These are phyloP conservation scores for Vitis hybrid DNA, from an alignment of 177 flowering plant species.

Conservation along the genomic window DNA sequence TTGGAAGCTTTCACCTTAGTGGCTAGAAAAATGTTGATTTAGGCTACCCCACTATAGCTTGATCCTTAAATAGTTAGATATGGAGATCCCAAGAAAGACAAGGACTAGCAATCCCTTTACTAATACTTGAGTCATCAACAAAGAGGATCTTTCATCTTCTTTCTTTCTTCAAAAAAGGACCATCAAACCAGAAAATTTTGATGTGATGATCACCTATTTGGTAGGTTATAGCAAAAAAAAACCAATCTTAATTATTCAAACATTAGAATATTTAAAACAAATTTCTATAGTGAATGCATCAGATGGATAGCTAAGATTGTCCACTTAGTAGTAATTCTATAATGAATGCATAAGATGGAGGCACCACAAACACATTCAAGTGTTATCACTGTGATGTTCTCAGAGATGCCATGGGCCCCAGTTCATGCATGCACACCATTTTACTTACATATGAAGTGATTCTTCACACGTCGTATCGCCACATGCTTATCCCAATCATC, in stretches of 20 bases:
- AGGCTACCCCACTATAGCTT: too few relatives aligned
- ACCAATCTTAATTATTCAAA: not conserved
- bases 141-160: too few relatives aligned
- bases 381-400: not conserved
- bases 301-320: not conserved
- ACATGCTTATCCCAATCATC: constrained; percentile 63
- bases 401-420: not conserved
- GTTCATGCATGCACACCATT: not conserved
- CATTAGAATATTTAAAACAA: not conserved
- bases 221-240: not conserved
- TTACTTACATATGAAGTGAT: constrained; percentile 96
- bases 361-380: not conserved
- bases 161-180: too few relatives aligned
- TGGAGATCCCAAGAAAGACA: too few relatives aligned
- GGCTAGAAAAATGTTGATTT: too few relatives aligned
- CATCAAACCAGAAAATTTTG: too few relatives aligned
- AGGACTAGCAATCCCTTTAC: too few relatives aligned
- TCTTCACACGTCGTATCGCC: constrained; percentile 73
- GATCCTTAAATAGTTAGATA: too few relatives aligned
- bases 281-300: not conserved
- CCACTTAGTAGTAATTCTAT: not conserved
- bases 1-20: too few relatives aligned
- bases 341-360: not conserved
- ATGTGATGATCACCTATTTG: too few relatives aligned
- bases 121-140: too few relatives aligned